These are phyloP conservation scores for Ligustrum vulgare DNA, from an alignment of 257 asterid species.

Conservation along the genomic window DNA sequence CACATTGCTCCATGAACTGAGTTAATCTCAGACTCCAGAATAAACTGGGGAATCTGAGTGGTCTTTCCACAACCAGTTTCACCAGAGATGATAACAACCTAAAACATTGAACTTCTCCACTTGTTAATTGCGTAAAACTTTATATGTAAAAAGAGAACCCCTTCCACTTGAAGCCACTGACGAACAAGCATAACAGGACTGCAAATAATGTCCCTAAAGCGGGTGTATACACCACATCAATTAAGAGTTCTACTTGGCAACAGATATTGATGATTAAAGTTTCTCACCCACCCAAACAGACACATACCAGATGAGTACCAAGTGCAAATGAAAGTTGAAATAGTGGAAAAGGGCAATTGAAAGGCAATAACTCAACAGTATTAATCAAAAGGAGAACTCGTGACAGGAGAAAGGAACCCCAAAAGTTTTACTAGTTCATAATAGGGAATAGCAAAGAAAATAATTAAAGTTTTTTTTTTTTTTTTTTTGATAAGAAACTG, in stretches of 20 bases:
- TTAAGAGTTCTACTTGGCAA: not conserved
- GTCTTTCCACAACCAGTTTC: constrained; percentile 99
- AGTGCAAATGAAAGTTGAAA: constrained; percentile 1
- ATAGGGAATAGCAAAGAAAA: not conserved
- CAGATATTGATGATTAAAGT: not conserved
- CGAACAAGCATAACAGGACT: not conserved
- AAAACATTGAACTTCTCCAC: constrained; percentile 20
- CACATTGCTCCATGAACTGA: constrained; percentile 68
- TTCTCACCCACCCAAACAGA: constrained; percentile 14
- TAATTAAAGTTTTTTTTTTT: too few species aligned
- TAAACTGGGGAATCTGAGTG: constrained; percentile 90
- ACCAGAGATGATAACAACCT: constrained; percentile 95
- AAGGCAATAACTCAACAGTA: not conserved
- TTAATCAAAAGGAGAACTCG: constrained; percentile 1
- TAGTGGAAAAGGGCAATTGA: constrained; percentile 1
- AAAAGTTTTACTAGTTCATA: not conserved
- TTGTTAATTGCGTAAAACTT: constrained; percentile 21
- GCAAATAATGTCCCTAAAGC: not conserved
- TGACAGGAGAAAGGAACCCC: not conserved
- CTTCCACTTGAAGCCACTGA: not conserved
- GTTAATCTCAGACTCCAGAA: constrained; percentile 82
- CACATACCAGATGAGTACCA: constrained; percentile 6
- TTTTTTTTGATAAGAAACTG: too few species aligned
- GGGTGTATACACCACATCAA: not conserved
- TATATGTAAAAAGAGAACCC: not conserved